Percentiles rank a stretch among this genome's conserved stretches.
phyloP scores from a whole-genome alignment of 768 basidiomycete species.

The Cystofilobasidium macerans region DNA sequence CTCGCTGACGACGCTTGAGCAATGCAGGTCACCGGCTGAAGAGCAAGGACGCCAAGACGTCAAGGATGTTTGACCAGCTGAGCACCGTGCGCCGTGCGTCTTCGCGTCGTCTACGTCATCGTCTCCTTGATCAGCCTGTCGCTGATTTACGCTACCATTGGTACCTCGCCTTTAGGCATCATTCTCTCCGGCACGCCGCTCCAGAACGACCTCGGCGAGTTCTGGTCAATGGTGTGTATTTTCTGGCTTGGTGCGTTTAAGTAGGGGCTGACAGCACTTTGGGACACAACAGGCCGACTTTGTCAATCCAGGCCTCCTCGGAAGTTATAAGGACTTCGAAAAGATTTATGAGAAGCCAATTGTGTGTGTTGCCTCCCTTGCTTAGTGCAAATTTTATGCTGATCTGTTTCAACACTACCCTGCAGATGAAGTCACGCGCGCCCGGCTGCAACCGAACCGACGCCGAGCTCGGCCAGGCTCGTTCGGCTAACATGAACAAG shows the following conservation, averaged over 20 bases:
- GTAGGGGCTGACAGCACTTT: too few relatives aligned
- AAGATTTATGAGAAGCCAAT: conserved; percentile 77
- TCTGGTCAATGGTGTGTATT: conserved; percentile 77
- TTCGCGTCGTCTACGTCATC: too few relatives aligned
- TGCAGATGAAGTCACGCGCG: conserved; percentile 60
- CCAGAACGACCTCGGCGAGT: conserved; percentile 90
- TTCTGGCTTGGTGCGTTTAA: too few relatives aligned
- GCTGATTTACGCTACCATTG: neutral
- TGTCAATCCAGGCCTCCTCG: conserved; percentile 82
- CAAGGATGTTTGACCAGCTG: conserved; percentile 68
- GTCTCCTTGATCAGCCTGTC: too few relatives aligned
- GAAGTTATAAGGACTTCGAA: conserved; percentile 38
- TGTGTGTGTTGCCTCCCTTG: neutral
- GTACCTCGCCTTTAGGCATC: neutral
- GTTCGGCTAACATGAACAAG: conserved; percentile 61
- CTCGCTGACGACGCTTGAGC: neutral
- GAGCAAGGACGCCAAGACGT: conserved; percentile 81
- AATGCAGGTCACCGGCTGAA: conserved; percentile 80
- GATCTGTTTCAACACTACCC: conserved; percentile 47
- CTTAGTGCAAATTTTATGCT: too few relatives aligned
- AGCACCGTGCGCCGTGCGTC: conserved; percentile 53
- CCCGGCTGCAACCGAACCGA: conserved; percentile 63
- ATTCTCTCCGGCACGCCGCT: conserved; percentile 91
- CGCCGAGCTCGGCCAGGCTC: conserved; percentile 63
- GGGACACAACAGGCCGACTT: conserved; percentile 55